Evolutionary conservation across 2,329 filamentous ascomycete species (phyloP).

Genomic region (Hymenoscyphus repandus): DNA sequence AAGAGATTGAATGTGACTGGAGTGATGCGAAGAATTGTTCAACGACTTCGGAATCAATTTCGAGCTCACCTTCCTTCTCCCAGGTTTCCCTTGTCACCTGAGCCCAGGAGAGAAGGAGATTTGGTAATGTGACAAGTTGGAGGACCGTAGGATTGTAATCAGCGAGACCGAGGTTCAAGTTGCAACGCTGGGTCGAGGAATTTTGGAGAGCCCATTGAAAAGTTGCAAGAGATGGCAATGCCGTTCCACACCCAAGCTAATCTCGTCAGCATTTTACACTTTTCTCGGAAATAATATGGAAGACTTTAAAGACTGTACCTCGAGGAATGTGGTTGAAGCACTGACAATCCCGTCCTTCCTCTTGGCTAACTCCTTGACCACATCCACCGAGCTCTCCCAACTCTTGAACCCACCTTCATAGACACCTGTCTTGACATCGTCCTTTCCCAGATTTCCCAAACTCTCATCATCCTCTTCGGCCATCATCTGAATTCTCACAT

Average conservation of each 20-base stretch:
- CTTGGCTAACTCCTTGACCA: constrained; percentile 54
- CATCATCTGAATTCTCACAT: constrained; percentile 77
- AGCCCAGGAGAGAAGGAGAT: constrained; percentile 66
- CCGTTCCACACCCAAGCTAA: constrained; percentile 74
- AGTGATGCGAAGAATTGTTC: constrained; percentile 54
- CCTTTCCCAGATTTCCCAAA: constrained; percentile 52
- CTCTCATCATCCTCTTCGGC: constrained; percentile 55
- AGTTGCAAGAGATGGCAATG: constrained; percentile 65
- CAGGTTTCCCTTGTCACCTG: constrained; percentile 18
- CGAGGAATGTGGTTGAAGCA: constrained; percentile 22
- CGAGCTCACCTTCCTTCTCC: constrained; percentile 30
- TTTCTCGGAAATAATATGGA: neutral
- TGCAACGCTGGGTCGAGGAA: constrained; percentile 14
- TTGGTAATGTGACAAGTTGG: constrained; percentile 73
- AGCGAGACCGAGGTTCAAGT: constrained; percentile 59
- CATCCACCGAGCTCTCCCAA: constrained; percentile 80
- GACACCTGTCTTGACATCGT: constrained; percentile 74
- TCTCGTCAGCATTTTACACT: constrained; percentile 9
- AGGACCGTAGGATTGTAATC: constrained; percentile 80
- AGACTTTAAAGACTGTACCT: constrained; percentile 21
- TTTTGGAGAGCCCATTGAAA: constrained; percentile 52
- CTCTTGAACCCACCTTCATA: constrained; percentile 89
- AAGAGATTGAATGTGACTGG: constrained; percentile 41
- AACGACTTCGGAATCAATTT: constrained; percentile 42
- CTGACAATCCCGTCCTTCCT: constrained; percentile 12